A percentile compares a stretch with the other conserved stretches of the same genome.
These are phyloP conservation scores for Ophiosphaerella narmari DNA, from an alignment of 2,329 filamentous ascomycete species.

Conservation along the genomic window DNA sequence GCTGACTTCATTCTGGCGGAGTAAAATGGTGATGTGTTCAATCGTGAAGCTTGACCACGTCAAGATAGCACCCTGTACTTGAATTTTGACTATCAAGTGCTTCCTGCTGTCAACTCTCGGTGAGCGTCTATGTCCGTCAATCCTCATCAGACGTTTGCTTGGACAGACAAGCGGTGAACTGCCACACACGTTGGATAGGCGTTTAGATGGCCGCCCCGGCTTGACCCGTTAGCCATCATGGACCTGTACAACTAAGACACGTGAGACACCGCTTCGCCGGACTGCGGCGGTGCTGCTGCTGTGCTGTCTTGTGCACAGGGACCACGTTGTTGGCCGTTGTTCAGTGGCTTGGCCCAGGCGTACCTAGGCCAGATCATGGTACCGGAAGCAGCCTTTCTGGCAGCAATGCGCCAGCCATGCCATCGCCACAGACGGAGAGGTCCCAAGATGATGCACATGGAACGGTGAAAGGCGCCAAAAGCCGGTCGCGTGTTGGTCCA, in stretches of 20 bases:
- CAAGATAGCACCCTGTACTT: constrained; percentile 14
- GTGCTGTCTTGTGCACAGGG: constrained; percentile 36
- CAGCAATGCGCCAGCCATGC: constrained; percentile 16
- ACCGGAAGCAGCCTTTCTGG: constrained; percentile 1
- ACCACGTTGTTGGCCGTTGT: constrained; percentile 35
- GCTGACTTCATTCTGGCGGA: constrained; percentile 44
- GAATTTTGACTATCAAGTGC: constrained; percentile 18
- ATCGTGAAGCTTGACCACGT: constrained; percentile 28
- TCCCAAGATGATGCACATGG: constrained; percentile 38
- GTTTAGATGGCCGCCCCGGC: constrained; percentile 32
- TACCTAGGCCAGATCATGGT: constrained; percentile 15
- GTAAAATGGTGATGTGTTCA: constrained; percentile 44
- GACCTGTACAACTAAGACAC: constrained; percentile 26
- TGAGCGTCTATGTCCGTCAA: constrained; percentile 17
- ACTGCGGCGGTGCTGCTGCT: constrained; percentile 30
- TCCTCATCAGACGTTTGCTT: constrained; percentile 14
- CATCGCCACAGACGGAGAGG: constrained; percentile 18
- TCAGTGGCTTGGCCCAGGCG: constrained; percentile 21
- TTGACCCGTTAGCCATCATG: constrained; percentile 31
- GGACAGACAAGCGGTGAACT: constrained; percentile 40
- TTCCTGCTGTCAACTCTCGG: constrained; percentile 19
- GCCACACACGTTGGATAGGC: constrained; percentile 28
- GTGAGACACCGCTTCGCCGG: constrained; percentile 30
- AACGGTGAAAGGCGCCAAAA: constrained; percentile 43
- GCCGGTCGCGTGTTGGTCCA: constrained; percentile 24